Conservation (phyloP, 2,329 filamentous ascomycete species). For the Cladosporium halotolerans region DNA sequence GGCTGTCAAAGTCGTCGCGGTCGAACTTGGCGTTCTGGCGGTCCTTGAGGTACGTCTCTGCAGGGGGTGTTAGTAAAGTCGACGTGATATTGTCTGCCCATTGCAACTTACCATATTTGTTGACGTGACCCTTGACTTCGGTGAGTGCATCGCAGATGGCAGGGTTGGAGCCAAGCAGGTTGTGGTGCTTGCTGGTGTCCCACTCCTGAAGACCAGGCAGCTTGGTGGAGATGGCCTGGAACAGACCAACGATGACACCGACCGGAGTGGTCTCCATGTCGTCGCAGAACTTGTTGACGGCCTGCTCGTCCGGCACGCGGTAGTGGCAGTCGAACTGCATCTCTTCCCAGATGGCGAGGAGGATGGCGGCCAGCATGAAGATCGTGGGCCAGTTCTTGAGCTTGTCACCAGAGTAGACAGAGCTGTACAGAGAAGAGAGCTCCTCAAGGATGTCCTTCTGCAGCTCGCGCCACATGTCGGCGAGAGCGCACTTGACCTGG, state of each 20-base stretch:
- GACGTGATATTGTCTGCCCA: background rate
- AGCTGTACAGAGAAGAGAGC: slow-evolving; percentile 87
- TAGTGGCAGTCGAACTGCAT: slow-evolving; percentile 99
- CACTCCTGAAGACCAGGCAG: slow-evolving; percentile 87
- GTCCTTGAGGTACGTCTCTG: slow-evolving; percentile 80
- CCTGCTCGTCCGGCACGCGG: slow-evolving; percentile 74
- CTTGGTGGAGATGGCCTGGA: slow-evolving; percentile 97
- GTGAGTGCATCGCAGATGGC: slow-evolving; percentile 95
- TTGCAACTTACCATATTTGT: slow-evolving; percentile 76
- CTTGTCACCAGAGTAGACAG: slow-evolving; percentile 93
- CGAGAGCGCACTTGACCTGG: slow-evolving; percentile 95
- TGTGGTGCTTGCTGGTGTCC: slow-evolving; percentile 86
- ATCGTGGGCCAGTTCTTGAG: slow-evolving; percentile 99
- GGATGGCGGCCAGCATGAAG: slow-evolving; percentile 90
- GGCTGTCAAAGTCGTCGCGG: slow-evolving; percentile 83
- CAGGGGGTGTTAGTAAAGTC: slow-evolving; percentile 15
- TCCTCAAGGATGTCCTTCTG: slow-evolving; percentile 96
- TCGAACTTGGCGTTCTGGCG: slow-evolving; percentile 79
- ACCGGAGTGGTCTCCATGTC: slow-evolving; percentile 97
- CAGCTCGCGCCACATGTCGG: slow-evolving; percentile 95
- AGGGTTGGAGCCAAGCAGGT: slow-evolving; percentile 81
- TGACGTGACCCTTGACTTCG: slow-evolving; percentile 85
- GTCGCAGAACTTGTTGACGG: slow-evolving; percentile 87
- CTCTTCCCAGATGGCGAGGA: slow-evolving; percentile 93
- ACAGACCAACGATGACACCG: slow-evolving; percentile 90